These are phyloP conservation scores for Lepraria neglecta DNA, from an alignment of 495 filamentous ascomycete species.

Conservation along the genomic window DNA sequence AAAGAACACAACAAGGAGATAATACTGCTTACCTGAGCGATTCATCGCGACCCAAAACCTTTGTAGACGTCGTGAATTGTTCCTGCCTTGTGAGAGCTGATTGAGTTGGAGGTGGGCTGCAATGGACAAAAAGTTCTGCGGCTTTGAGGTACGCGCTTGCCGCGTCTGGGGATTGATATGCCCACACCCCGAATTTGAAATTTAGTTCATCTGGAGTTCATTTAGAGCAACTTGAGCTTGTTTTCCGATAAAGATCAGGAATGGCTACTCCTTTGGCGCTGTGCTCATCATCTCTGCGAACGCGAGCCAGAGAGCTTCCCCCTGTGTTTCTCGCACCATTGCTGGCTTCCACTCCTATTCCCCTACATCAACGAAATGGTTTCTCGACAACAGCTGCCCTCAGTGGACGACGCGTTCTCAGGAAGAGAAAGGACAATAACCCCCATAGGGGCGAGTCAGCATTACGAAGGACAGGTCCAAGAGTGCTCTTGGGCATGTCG, in stretches of 20 bases:
- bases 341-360: constrained; percentile 6
- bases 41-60: constrained; percentile 18
- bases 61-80: background rate
- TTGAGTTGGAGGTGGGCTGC: background rate
- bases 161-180: constrained; percentile 13
- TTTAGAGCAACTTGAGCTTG: background rate
- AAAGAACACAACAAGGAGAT: background rate
- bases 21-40: constrained; percentile 26
- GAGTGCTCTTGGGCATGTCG: constrained; percentile 59
- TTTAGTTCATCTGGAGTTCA: background rate
- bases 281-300: background rate
- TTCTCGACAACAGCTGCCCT: constrained; percentile 35
- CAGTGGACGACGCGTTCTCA: constrained; percentile 19
- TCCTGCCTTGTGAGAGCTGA: constrained; percentile 5
- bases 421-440: constrained; percentile 50
- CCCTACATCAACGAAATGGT: constrained; percentile 9
- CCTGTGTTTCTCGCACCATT: constrained; percentile 24
- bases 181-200: background rate
- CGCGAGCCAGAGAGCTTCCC: constrained; percentile 3
- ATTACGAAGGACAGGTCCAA: constrained; percentile 68
- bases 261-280: background rate
- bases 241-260: background rate
- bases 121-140: background rate
- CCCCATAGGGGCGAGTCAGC: constrained; percentile 72
- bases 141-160: constrained; percentile 11